phyloP scores from a whole-genome alignment of 2,329 filamentous ascomycete genomes.

The Aureobasidium sp. region DNA sequence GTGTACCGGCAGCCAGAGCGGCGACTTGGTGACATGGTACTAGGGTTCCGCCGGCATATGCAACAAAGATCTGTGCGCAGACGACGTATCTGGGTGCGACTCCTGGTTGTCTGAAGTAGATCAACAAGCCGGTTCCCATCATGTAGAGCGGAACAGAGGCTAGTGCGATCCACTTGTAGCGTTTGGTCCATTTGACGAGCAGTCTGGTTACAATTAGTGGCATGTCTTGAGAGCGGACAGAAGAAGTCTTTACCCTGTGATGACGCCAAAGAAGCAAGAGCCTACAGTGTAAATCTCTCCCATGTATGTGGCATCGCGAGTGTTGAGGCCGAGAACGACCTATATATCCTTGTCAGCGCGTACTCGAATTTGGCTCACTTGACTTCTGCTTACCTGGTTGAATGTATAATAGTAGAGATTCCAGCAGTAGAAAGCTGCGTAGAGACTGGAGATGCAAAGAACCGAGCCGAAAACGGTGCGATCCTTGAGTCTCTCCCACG shows the following conservation, averaged over 20 bases:
- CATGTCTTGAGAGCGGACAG: too few species aligned
- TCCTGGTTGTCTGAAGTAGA: slow-evolving; percentile 29
- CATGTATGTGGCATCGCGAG: slow-evolving; percentile 5
- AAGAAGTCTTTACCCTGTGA: slow-evolving; percentile 30
- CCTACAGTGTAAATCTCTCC: slow-evolving; percentile 28
- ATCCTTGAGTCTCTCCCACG: slow-evolving; percentile 41
- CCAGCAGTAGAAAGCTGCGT: slow-evolving; percentile 39
- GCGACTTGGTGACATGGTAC: slow-evolving; percentile 50
- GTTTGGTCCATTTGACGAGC: slow-evolving; percentile 37
- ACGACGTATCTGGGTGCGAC: slow-evolving; percentile 42
- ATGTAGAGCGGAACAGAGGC: slow-evolving; percentile 25
- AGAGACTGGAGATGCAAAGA: slow-evolving; percentile 30
- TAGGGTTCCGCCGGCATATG: slow-evolving; percentile 43
- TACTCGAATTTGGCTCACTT: fast-evolving
- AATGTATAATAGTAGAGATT: slow-evolving; percentile 29
- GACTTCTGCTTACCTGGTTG: background rate
- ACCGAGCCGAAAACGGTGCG: slow-evolving; percentile 44
- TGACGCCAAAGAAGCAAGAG: slow-evolving; percentile 35
- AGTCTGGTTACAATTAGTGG: slow-evolving; percentile 17
- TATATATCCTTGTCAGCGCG: background rate
- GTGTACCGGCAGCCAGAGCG: slow-evolving; percentile 38
- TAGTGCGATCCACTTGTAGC: slow-evolving; percentile 39
- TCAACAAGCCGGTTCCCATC: slow-evolving; percentile 27
- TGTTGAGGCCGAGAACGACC: background rate
- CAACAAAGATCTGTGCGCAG: slow-evolving; percentile 49